Base-by-base conservation (phyloP, 1,284 basidiomycete species). In the Ceratobasidium sp. region DNA sequence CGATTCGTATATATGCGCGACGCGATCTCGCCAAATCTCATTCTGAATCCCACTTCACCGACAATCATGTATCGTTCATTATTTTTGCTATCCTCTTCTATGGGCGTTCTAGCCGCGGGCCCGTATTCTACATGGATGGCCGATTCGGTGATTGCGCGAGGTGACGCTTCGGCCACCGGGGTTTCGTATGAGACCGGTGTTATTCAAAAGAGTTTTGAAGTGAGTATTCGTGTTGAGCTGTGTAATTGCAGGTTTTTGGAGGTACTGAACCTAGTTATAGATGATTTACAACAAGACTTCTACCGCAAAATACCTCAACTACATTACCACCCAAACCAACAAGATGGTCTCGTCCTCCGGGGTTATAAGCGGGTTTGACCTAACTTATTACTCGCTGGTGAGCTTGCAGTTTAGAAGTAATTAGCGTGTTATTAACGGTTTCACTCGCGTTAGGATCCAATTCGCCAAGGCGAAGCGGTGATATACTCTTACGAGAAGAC, bases 191-290 rank as follows among this genome's bases (percentile, higher is more conserved):
- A 75, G 50, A 75, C 60, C 7, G 71, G 71, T 41, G 71, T 75
- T 18, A 75, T 75, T 12, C 71, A 75, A 33, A 75, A 75, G 71
- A 75, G 71, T n/a, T 75, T 75, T n/a, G 71, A 75, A 48, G 71
- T 65, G 46, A n/a, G 57, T 33, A 54, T 41, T 44, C 2, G 12
- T 16, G 23, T 2, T 73, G 35, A 27, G 20, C 48, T 16, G 6
- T 27, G 10, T 27, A 27, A 2, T 8, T 27, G 23, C 23, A 8
- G 23, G 54, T 55, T 20, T 16, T 33, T 33, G 16, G 1, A 44
- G 20, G 10, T 65, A 55, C 48, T 50, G 35, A 41, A 14, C 35
- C 48, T 1, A 23, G n/a, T 14, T 41, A 16, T 55, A 75, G 71
- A 75, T 75, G 71, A 35, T 75, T 20, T 65, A 75, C n/a, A 75